A percentile compares a stretch with the other conserved stretches of the same genome.
phyloP scores from a whole-genome alignment of 1,284 basidiomycete genomes.

The Moesziomyces globuligerus region DNA sequence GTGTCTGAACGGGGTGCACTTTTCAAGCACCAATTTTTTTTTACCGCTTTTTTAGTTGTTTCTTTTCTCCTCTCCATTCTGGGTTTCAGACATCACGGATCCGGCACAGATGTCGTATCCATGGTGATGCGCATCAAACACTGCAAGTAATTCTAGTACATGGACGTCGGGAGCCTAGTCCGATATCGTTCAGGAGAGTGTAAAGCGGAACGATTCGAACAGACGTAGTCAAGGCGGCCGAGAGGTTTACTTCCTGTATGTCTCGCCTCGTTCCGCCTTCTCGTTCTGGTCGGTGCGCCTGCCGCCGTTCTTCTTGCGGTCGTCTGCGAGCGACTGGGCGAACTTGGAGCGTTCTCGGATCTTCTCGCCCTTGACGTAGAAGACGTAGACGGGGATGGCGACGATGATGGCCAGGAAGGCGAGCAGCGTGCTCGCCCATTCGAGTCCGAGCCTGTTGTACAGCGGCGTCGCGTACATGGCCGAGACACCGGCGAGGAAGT shows the following conservation, averaged over 20 bases:
- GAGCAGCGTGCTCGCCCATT: conserved; percentile 69
- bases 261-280: conserved; percentile 20
- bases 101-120: too few species aligned
- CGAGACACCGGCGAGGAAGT: conserved; percentile 69
- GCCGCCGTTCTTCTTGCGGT: conserved; percentile 63
- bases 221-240: too few species aligned
- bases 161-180: too few species aligned
- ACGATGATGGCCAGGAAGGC: conserved; percentile 68
- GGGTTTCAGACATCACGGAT: too few species aligned
- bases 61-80: too few species aligned
- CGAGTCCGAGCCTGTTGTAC: conserved; percentile 64
- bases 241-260: conserved; percentile 21
- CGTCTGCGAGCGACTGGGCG: conserved; percentile 65
- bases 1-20: too few species aligned
- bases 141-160: too few species aligned
- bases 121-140: too few species aligned
- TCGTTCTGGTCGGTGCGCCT: conserved; percentile 31
- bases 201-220: too few species aligned
- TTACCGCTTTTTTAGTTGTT: too few species aligned
- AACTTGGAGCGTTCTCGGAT: conserved; percentile 68
- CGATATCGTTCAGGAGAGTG: too few species aligned
- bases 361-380: conserved; percentile 68
- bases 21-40: too few species aligned
- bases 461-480: conserved; percentile 69
- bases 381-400: conserved; percentile 68